Evolutionary conservation across 2,329 filamentous ascomycete species (phyloP).

Genomic region (Aspergillus terreus): DNA sequence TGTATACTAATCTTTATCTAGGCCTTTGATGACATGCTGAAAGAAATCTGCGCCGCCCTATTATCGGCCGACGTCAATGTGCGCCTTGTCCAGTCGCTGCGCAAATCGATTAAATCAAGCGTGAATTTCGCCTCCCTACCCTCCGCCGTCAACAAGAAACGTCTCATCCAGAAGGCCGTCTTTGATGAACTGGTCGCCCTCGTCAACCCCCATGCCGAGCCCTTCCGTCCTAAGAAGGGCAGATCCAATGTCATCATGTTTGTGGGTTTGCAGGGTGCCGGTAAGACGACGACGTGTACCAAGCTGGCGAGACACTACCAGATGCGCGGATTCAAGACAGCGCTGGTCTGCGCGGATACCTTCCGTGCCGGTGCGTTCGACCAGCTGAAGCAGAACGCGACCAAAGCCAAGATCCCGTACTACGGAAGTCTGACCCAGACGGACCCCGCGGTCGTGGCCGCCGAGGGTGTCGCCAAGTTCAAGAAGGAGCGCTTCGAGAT

Average conservation of each 20-base stretch:
- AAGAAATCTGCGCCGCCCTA: constrained; percentile 93
- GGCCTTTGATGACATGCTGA: constrained; percentile 97
- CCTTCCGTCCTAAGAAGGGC: constrained; percentile 96
- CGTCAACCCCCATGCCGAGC: constrained; percentile 90
- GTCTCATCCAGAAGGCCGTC: constrained; percentile 94
- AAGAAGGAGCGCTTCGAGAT: constrained; percentile 98
- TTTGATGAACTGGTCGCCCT: constrained; percentile 95
- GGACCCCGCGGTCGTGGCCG: constrained; percentile 86
- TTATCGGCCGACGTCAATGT: constrained; percentile 98
- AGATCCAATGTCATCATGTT: constrained; percentile 99
- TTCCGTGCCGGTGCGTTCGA: constrained; percentile 98
- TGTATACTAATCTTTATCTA: constrained; percentile 32
- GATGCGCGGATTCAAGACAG: constrained; percentile 85
- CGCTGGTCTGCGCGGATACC: constrained; percentile 94
- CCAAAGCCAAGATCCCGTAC: constrained; percentile 98
- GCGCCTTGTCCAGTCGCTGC: constrained; percentile 81
- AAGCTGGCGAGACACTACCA: constrained; percentile 95
- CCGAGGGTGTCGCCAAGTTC: constrained; percentile 97
- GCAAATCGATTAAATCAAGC: constrained; percentile 83
- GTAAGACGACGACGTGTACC: constrained; percentile 97
- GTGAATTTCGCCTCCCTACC: constrained; percentile 96
- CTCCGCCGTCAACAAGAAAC: constrained; percentile 94
- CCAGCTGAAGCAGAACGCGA: constrained; percentile 97
- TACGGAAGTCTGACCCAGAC: constrained; percentile 96
- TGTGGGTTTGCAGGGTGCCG: constrained; percentile 93